Evolutionary conservation across 306 rosid species (phyloP), one percentile per base, ranked within the genome.

Genomic region (Lathyrus tuberosus): DNA sequence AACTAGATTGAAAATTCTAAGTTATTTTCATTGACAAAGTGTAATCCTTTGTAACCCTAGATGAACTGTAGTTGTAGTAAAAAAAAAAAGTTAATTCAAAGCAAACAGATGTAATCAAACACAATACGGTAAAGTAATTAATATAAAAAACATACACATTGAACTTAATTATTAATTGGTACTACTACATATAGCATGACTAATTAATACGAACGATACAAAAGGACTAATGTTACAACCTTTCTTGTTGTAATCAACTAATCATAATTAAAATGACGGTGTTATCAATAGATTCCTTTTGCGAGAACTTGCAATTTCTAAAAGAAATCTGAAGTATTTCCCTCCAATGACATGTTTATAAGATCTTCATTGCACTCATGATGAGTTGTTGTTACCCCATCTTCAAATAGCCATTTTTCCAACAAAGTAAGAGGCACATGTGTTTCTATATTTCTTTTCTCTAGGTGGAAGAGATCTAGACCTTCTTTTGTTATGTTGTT

Each of bases 321-420:
- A 70, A 85, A 85, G 70, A 89, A 79, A 48, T 59, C 76, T 24
- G 72, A 48, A 5, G 70, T 57, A 63, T 65, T 49, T 62, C 76
- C 83, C 24, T 84, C 84, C 28, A 89, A 37, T 22, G 94, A 79
- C 81, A 87, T 78, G 78, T 68, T 66, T 26, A 91, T 77, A 15
- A 87, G 82, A 59, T 84, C 85, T 13, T 77, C 91, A 20, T 80
- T 88, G 57, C 82, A 83, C 8, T 48, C 56, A 48, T 86, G 89
- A 81, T 31, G 7, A 31, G 35, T 31, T 31, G 56, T 68, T 4
- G 83, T 22, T 8, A 20, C 74, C 0, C 80, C 85, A 56, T 90
- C 98, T 33, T 93, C 97, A 43, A 86, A 83, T 0, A 93, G 88
- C 98, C 98, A 93, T 51, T 86, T 86, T 82, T 93, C 98, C 5